Evolutionary conservation across 805 yeast species (phyloP).

Genomic region (Cyberlindnera petersonii): DNA sequence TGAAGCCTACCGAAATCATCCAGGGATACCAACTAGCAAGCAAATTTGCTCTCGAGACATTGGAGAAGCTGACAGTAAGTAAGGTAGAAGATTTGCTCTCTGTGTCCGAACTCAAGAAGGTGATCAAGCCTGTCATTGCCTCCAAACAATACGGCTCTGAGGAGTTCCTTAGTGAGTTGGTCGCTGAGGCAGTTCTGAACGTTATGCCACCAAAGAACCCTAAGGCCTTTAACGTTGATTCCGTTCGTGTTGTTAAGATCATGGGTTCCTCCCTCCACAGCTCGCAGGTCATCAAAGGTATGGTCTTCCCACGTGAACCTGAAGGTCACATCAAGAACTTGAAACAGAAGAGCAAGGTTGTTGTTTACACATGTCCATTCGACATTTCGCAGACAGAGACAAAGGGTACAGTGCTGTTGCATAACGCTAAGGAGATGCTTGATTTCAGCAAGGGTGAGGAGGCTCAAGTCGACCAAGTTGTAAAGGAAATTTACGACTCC

Average conservation of each 20-base stretch:
- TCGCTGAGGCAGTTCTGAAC: conserved; percentile 77
- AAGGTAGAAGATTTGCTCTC: conserved; percentile 54
- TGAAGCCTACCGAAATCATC: conserved; percentile 86
- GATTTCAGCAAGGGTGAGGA: conserved; percentile 97
- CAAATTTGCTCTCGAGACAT: conserved; percentile 62
- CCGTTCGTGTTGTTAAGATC: conserved; percentile 91
- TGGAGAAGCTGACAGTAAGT: conserved; percentile 63
- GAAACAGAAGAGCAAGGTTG: conserved; percentile 69
- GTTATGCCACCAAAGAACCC: conserved; percentile 70
- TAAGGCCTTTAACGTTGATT: conserved; percentile 77
- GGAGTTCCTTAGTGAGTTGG: conserved; percentile 68
- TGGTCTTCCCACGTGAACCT: conserved; percentile 98
- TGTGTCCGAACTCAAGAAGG: conserved; percentile 57
- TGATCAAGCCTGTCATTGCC: conserved; percentile 81
- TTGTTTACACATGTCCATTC: conserved; percentile 87
- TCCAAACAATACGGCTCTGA: conserved; percentile 93
- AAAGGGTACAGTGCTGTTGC: conserved; percentile 92
- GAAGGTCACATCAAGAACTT: conserved; percentile 80
- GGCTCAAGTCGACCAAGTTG: conserved; percentile 79
- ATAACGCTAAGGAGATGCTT: conserved; percentile 95
- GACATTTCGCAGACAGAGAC: conserved; percentile 97
- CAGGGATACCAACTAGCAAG: conserved; percentile 92
- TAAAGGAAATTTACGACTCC: conserved; percentile 75
- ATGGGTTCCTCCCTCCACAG: conserved; percentile 82
- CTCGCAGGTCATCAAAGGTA: conserved; percentile 86